Evolutionary conservation across 768 basidiomycete species (phyloP).

Genomic region (Strobilomyces echinocephalus): DNA sequence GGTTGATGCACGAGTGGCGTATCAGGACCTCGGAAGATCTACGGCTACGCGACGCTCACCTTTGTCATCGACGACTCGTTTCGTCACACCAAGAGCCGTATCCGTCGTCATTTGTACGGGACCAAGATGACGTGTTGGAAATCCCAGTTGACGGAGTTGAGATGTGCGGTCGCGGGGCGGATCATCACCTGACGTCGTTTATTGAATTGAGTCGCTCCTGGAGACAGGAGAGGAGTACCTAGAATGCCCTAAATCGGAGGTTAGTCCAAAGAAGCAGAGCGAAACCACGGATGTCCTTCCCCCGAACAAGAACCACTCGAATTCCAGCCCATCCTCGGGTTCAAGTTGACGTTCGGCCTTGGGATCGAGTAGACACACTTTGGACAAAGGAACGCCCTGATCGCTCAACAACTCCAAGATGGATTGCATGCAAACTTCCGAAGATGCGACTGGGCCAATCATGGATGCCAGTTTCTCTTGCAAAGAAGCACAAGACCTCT

Average conservation of each 20-base stretch:
- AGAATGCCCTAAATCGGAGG: slow-evolving; percentile 48
- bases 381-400: slow-evolving; percentile 39
- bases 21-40: background rate
- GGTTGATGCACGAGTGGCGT: background rate
- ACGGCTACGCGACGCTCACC: slow-evolving; percentile 33
- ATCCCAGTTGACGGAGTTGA: slow-evolving; percentile 82
- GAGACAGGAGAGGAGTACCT: slow-evolving; percentile 30
- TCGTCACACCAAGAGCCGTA: slow-evolving; percentile 90
- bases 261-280: background rate
- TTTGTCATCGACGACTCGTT: slow-evolving; percentile 71
- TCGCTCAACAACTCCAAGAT: slow-evolving; percentile 12
- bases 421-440: slow-evolving; percentile 24
- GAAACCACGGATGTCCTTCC: slow-evolving; percentile 36
- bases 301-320: slow-evolving; percentile 90
- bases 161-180: slow-evolving; percentile 91
- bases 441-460: slow-evolving; percentile 12
- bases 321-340: slow-evolving; percentile 77
- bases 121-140: slow-evolving; percentile 81
- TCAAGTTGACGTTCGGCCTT: slow-evolving; percentile 65
- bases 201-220: no score
- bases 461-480: slow-evolving; percentile 16
- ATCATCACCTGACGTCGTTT: slow-evolving; percentile 69
- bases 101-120: slow-evolving; percentile 97
- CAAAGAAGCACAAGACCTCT: slow-evolving; percentile 58
- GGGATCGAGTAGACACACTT: slow-evolving; percentile 92